Evolutionary conservation across 768 basidiomycete genomes (phyloP), one percentile per base, ranked within the genome.

Genomic region (Clitopilus hobsonii): DNA sequence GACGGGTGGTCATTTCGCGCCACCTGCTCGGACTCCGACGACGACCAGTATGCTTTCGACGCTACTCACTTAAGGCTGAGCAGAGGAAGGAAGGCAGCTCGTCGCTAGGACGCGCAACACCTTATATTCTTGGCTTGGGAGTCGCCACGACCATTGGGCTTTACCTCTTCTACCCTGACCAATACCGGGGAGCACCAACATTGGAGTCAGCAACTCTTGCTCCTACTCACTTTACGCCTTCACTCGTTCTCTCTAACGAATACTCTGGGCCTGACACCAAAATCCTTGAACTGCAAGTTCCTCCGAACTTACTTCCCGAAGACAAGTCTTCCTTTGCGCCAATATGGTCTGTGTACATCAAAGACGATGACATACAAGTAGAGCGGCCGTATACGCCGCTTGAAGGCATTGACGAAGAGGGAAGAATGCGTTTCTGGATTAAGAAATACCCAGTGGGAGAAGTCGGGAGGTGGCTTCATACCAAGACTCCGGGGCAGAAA

Each of bases 281-380:
- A 57, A 69, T 93, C 7, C 68, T 93, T 18, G 82, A 82, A 11
- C 69, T 93, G 48, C 71, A 74, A 3, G 64, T 91, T 7, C 81
- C 86, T 10, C 72, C 71, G 2, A 63, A 74, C 36, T 61, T 76
- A 3, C 60, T 80, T 53, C 73, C 68, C 54, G 55, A 65, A 38
- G 25, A 41, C 27, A 52, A 56, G 23, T 56, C 57, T 29, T 24
- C 56, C 23, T 74, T 71, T 54, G 57, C 56, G 56, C 81, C 78
- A 25, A 82, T 91, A 56, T 93, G 84, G 81, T 88, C 89, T 32
- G 72, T 94, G 11, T 93, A 78, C 67, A 74, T 93, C 65, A 94
- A 93, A 65, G 89, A 94, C 65, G 86, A 87, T 58, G 91, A 92
- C 61, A 91, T 94, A 20, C 91, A 93, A 68, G 88, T 93, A 27